Conservation (phyloP, 495 filamentous ascomycete genomes). For the Sphaerosporella brunnea region DNA sequence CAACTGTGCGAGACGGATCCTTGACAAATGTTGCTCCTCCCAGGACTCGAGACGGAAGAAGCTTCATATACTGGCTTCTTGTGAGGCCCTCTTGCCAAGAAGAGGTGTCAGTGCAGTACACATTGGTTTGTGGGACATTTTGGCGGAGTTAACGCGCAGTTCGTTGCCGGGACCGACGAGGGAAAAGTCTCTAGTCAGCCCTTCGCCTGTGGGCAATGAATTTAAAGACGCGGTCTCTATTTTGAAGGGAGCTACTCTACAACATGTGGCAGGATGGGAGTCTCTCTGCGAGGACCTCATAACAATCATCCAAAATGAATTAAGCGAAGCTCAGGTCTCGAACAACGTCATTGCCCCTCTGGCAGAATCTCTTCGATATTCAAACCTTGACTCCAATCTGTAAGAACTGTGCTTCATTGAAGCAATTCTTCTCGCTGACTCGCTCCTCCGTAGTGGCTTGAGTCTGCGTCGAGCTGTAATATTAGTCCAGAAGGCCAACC, state of each 20-base stretch:
- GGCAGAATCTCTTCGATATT: constrained; percentile 32
- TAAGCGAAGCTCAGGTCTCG: constrained; percentile 45
- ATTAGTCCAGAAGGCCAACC: constrained; percentile 14
- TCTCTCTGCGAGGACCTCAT: constrained; percentile 41
- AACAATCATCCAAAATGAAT: constrained; percentile 42
- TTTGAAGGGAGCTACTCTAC: constrained; percentile 43
- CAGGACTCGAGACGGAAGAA: constrained; percentile 30
- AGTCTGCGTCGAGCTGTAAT: constrained; percentile 13
- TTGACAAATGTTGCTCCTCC: constrained; percentile 32
- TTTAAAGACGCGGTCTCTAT: constrained; percentile 54
- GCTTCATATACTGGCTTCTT: constrained; percentile 17
- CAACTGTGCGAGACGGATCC: constrained; percentile 29
- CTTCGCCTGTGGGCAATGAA: constrained; percentile 33
- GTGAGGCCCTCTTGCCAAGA: constrained; percentile 16
- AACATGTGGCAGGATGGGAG: constrained; percentile 38
- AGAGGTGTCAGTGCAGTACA: constrained; percentile 12
- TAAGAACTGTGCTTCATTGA: not conserved
- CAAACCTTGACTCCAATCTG: not conserved
- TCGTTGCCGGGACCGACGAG: constrained; percentile 22
- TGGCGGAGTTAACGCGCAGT: constrained; percentile 26
- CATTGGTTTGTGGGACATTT: constrained; percentile 27
- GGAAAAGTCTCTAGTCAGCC: constrained; percentile 11
- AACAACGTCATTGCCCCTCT: constrained; percentile 54
- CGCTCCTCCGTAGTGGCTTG: constrained; percentile 7
- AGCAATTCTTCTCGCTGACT: not conserved